phyloP scores from a whole-genome alignment of 345 rosid genomes.

The Abelmoschus esculentus region DNA sequence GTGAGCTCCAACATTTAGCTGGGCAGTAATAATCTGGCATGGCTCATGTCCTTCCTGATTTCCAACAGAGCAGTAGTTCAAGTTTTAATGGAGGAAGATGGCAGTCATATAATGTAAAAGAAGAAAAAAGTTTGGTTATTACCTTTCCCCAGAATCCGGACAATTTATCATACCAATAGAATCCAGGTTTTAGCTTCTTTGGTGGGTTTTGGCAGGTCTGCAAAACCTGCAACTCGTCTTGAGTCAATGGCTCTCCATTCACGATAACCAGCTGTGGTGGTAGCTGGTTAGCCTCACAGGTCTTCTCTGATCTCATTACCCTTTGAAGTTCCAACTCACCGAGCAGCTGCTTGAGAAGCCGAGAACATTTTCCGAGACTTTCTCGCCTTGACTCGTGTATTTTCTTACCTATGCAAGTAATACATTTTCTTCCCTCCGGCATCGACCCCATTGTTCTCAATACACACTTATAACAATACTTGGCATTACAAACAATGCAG shows the following conservation, averaged over 20 bases:
- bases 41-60: slow-evolving; percentile 74
- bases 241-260: slow-evolving; percentile 39
- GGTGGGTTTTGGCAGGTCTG: slow-evolving; percentile 67
- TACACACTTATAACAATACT: slow-evolving; percentile 63
- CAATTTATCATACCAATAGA: slow-evolving; percentile 77
- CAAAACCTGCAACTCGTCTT: slow-evolving; percentile 39
- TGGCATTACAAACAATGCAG: slow-evolving; percentile 83
- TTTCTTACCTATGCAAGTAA: slow-evolving; percentile 53
- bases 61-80: slow-evolving; percentile 13
- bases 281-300: slow-evolving; percentile 56
- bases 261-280: slow-evolving; percentile 58
- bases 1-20: slow-evolving; percentile 43
- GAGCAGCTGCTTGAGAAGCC: slow-evolving; percentile 50
- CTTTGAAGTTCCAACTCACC: slow-evolving; percentile 40
- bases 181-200: slow-evolving; percentile 58
- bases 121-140: slow-evolving; percentile 8
- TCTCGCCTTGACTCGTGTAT: slow-evolving; percentile 53
- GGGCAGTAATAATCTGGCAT: slow-evolving; percentile 60
- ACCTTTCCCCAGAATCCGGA: slow-evolving; percentile 97
- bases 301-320: slow-evolving; percentile 49
- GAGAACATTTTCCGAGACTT: slow-evolving; percentile 53
- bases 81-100: neutral
- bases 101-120: neutral
- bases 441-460: slow-evolving; percentile 78
- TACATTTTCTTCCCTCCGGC: slow-evolving; percentile 94